These are phyloP conservation scores for Lachnellula arida DNA, from an alignment of 2,329 filamentous ascomycete genomes.

Conservation along the genomic window DNA sequence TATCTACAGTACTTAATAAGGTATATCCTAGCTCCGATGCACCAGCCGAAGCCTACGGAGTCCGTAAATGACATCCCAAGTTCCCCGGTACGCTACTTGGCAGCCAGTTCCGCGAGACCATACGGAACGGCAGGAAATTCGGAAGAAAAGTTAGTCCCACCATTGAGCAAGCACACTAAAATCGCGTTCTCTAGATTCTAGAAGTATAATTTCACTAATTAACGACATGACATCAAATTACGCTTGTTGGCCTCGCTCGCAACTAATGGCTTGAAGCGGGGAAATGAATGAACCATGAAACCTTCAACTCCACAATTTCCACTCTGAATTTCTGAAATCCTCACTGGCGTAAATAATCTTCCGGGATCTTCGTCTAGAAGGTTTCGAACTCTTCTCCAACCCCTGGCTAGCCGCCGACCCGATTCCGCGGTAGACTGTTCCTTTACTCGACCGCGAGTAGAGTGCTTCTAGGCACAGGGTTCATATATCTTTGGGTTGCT, in stretches of 20 bases:
- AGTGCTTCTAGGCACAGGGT: not conserved
- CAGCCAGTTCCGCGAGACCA: conserved; percentile 19
- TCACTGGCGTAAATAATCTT: not conserved
- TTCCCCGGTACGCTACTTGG: conserved; percentile 13
- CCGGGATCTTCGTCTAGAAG: conserved; percentile 11
- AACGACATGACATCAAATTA: not conserved
- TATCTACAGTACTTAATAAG: too few species aligned
- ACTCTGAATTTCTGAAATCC: too few species aligned
- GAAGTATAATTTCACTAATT: not conserved
- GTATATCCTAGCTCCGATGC: not conserved
- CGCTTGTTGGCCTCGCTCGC: not conserved
- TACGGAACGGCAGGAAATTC: too few species aligned
- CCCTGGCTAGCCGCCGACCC: conserved; percentile 12
- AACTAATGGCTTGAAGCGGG: not conserved
- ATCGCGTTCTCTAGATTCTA: conserved; percentile 12
- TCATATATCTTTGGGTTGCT: too few species aligned
- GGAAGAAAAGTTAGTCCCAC: not conserved
- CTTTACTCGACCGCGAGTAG: not conserved
- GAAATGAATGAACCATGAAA: not conserved
- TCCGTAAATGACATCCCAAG: conserved; percentile 17
- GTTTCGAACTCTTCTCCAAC: conserved; percentile 12
- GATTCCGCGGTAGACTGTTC: conserved; percentile 16
- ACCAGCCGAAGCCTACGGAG: not conserved
- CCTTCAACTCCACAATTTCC: too few species aligned
- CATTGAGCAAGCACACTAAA: conserved; percentile 8